phyloP scores from a whole-genome alignment of 441 rosid genomes.

The Omphalea diandra region DNA sequence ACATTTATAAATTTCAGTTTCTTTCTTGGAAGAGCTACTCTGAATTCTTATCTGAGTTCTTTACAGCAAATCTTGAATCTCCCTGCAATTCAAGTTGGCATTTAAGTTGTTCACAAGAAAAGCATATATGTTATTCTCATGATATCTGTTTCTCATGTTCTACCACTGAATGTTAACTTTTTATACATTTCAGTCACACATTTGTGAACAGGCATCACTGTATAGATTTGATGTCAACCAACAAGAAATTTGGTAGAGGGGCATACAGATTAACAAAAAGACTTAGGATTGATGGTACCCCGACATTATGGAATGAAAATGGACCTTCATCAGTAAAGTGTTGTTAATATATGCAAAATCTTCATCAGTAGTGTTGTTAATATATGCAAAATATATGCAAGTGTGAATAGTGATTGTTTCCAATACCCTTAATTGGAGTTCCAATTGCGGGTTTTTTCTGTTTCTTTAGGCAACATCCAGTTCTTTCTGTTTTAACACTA shows the following conservation, averaged over 20 bases:
- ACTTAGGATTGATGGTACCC: background rate
- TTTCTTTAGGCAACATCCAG: background rate
- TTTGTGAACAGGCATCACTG: background rate
- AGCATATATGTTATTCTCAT: background rate
- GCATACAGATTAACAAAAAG: background rate
- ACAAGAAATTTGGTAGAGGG: background rate
- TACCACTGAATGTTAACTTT: background rate
- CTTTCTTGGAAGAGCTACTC: background rate
- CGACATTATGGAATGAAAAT: background rate
- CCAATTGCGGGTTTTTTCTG: background rate
- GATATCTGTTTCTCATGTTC: background rate
- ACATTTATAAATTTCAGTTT: background rate
- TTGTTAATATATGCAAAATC: background rate
- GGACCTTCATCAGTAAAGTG: too few relatives aligned
- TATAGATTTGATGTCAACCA: background rate
- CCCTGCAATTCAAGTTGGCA: background rate
- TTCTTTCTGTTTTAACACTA: slow-evolving; percentile 2
- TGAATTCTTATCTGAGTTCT: background rate
- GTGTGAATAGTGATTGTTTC: background rate
- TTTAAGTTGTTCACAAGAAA: background rate
- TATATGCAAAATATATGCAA: background rate
- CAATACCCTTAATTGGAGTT: background rate
- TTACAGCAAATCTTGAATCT: background rate
- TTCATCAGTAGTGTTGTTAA: background rate
- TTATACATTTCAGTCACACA: background rate